phyloP scores from a whole-genome alignment of 345 rosid species.

The Psidium guajava region DNA sequence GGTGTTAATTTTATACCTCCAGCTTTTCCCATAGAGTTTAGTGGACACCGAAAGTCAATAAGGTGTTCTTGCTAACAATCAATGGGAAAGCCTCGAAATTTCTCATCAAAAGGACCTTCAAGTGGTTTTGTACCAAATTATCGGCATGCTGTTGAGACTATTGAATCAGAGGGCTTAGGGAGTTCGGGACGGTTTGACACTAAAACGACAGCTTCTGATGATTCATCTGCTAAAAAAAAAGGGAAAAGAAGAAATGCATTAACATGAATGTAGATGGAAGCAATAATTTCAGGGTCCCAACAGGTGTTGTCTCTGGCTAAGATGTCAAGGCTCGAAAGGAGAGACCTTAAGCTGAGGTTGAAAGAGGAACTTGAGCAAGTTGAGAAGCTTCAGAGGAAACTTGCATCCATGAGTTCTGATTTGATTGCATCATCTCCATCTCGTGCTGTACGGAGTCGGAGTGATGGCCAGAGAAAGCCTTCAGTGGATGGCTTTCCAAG shows the following conservation, averaged over 20 bases:
- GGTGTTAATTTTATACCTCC: constrained; percentile 49
- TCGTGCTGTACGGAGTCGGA: constrained; percentile 51
- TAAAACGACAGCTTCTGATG: constrained; percentile 52
- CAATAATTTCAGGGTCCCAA: constrained; percentile 33
- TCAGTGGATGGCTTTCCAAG: constrained; percentile 18
- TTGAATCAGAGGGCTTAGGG: constrained; percentile 66
- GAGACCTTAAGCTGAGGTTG: constrained; percentile 39
- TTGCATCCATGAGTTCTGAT: constrained; percentile 31
- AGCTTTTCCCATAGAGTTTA: constrained; percentile 46
- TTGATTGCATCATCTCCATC: constrained; percentile 29
- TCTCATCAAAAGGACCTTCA: constrained; percentile 47
- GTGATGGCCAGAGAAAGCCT: constrained; percentile 55
- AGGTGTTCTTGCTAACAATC: constrained; percentile 20
- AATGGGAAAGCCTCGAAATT: constrained; percentile 68
- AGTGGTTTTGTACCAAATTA: constrained; percentile 55
- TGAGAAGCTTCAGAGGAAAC: constrained; percentile 43
- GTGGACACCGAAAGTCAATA: constrained; percentile 34
- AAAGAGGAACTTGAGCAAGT: constrained; percentile 69
- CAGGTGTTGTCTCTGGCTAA: constrained; percentile 51
- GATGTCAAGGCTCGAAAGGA: constrained; percentile 53
- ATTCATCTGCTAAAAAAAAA: constrained; percentile 36
- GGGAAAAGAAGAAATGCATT: constrained; percentile 54
- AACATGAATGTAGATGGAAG: constrained; percentile 32
- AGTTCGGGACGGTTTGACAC: constrained; percentile 42
- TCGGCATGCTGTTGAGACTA: constrained; percentile 47